These are phyloP conservation scores for Naumovozyma castellii DNA, from an alignment of 805 yeast genomes.

Conservation along the genomic window DNA sequence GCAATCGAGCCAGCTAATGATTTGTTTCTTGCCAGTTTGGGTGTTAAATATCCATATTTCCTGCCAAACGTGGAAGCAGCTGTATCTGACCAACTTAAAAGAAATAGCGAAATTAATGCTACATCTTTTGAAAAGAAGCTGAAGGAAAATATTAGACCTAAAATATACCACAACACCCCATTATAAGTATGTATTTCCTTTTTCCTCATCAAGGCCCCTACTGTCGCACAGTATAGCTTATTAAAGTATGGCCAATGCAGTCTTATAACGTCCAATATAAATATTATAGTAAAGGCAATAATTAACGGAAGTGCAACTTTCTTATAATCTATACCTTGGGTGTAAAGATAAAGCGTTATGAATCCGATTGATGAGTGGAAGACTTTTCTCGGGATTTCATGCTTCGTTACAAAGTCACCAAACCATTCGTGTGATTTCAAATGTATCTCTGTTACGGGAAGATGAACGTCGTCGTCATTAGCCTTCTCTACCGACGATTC, in stretches of 20 bases:
- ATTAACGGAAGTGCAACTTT: slow-evolving; percentile 54
- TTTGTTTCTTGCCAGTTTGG: slow-evolving; percentile 62
- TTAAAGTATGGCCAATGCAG: slow-evolving; percentile 56
- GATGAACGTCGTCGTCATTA: slow-evolving; percentile 18
- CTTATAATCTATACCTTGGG: slow-evolving; percentile 44
- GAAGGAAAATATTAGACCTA: slow-evolving; percentile 71
- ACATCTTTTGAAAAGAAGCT: slow-evolving; percentile 70
- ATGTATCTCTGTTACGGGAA: slow-evolving; percentile 27
- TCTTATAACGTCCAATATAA: slow-evolving; percentile 58
- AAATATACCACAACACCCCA: slow-evolving; percentile 81
- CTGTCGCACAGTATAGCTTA: slow-evolving; percentile 48
- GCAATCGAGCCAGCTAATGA: slow-evolving; percentile 87
- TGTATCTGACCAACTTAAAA: slow-evolving; percentile 94
- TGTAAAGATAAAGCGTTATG: slow-evolving; percentile 63
- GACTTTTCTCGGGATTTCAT: slow-evolving; percentile 81
- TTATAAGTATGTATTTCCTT: slow-evolving; percentile 63
- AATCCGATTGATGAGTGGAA: slow-evolving; percentile 88
- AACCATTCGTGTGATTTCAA: slow-evolving; percentile 36
- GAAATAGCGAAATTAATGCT: slow-evolving; percentile 59
- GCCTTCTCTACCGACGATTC: neutral
- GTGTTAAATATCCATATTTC: slow-evolving; percentile 73
- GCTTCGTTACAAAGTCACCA: slow-evolving; percentile 53
- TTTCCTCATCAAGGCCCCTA: slow-evolving; percentile 81
- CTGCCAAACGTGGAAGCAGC: slow-evolving; percentile 94
- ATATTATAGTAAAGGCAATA: slow-evolving; percentile 45